Conservation (phyloP, 495 filamentous ascomycete genomes). For the Pyronema omphalodes region DNA sequence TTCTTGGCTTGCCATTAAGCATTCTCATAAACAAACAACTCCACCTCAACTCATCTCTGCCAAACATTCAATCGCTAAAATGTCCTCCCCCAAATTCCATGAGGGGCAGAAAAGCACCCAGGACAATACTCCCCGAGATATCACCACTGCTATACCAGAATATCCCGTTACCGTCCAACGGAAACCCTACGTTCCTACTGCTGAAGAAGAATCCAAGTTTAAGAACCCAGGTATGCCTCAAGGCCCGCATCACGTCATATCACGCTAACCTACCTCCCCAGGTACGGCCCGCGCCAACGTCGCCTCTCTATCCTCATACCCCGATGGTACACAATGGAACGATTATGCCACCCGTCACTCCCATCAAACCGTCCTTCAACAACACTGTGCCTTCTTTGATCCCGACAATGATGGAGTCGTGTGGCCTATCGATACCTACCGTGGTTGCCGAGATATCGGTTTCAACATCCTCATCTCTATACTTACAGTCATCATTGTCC, state of each 20-base stretch:
- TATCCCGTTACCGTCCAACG: not conserved
- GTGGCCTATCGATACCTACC: constrained; percentile 34
- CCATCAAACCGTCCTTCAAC: constrained; percentile 26
- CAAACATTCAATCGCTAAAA: too few species aligned
- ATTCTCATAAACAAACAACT: too few species aligned
- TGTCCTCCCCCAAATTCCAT: too few species aligned
- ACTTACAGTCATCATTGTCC: constrained; percentile 28
- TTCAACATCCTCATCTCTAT: constrained; percentile 29
- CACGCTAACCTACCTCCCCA: not conserved
- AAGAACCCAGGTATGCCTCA: not conserved
- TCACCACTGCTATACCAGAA: not conserved
- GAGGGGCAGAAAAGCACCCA: too few species aligned
- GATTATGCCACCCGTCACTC: constrained; percentile 15
- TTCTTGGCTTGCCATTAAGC: too few species aligned
- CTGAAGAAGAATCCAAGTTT: not conserved
- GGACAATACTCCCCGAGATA: not conserved
- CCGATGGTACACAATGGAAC: constrained; percentile 22
- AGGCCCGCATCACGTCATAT: not conserved
- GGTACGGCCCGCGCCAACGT: constrained; percentile 26
- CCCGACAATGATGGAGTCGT: constrained; percentile 34
- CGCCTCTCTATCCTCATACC: constrained; percentile 22
- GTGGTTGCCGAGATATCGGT: constrained; percentile 35
- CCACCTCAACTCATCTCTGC: too few species aligned
- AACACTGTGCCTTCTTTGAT: constrained; percentile 39
- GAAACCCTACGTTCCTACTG: not conserved